phyloP scores from a whole-genome alignment of 1,139 yeast species.

The Taphrina flavorubra region DNA sequence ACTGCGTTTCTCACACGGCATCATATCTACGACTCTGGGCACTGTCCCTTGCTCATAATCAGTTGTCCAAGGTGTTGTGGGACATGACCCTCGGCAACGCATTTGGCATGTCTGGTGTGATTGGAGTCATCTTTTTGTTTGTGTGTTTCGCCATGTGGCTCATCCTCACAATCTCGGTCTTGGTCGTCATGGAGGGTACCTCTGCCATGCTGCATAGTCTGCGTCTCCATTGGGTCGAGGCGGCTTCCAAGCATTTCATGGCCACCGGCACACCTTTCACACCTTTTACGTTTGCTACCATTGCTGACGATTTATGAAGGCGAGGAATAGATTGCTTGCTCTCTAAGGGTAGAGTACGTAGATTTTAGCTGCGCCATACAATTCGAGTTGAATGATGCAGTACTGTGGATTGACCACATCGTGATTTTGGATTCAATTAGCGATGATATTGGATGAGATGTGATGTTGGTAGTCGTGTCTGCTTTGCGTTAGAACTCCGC shows the following conservation, averaged over 20 bases:
- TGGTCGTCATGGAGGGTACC: constrained; percentile 98
- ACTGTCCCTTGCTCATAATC: constrained; percentile 94
- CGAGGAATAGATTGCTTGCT: too few relatives aligned
- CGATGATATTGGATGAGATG: too few relatives aligned
- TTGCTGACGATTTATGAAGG: constrained; percentile 17
- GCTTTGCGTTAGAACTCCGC: too few relatives aligned
- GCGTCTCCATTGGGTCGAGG: constrained; percentile 98
- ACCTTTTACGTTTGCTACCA: constrained; percentile 68
- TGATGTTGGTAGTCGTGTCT: too few relatives aligned
- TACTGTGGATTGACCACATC: too few relatives aligned
- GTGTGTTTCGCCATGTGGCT: constrained; percentile 93
- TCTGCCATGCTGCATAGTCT: constrained; percentile 97
- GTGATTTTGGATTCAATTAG: too few relatives aligned
- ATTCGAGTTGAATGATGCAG: too few relatives aligned
- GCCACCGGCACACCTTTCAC: constrained; percentile 92
- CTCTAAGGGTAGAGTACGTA: too few relatives aligned
- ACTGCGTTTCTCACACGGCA: constrained; percentile 97
- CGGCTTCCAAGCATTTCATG: constrained; percentile 96
- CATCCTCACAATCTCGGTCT: constrained; percentile 81
- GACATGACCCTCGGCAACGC: constrained; percentile 89
- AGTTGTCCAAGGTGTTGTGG: constrained; percentile 93
- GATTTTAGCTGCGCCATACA: too few relatives aligned
- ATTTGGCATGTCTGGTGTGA: constrained; percentile 71
- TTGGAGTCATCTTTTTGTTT: constrained; percentile 76
- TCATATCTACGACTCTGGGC: constrained; percentile 98